A percentile compares a stretch with the other conserved stretches of the same genome.
These are phyloP conservation scores for Botrytis porri DNA, from an alignment of 2,329 filamentous ascomycete species.

Conservation along the genomic window DNA sequence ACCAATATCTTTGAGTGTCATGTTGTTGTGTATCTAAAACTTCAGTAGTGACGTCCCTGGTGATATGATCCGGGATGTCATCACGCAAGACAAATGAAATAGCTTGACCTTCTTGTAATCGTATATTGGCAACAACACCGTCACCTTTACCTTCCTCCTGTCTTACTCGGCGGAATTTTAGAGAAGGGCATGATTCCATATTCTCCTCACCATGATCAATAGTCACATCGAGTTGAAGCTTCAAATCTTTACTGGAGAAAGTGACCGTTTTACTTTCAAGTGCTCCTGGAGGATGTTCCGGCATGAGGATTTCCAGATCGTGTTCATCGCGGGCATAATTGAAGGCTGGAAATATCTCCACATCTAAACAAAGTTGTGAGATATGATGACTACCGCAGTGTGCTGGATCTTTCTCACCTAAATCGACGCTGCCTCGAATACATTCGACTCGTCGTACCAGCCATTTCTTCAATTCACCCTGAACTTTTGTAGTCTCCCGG, in stretches of 20 bases:
- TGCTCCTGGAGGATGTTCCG: slow-evolving; percentile 42
- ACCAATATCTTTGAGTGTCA: slow-evolving; percentile 70
- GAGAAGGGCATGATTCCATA: slow-evolving; percentile 47
- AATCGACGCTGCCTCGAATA: slow-evolving; percentile 61
- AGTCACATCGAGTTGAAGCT: slow-evolving; percentile 65
- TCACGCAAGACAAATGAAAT: slow-evolving; percentile 68
- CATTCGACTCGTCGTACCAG: slow-evolving; percentile 70
- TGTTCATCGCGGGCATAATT: slow-evolving; percentile 66
- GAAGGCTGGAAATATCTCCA: slow-evolving; percentile 72
- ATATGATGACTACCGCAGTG: not conserved
- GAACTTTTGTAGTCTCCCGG: slow-evolving; percentile 52
- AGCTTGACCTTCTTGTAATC: slow-evolving; percentile 62
- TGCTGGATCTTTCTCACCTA: slow-evolving; percentile 45
- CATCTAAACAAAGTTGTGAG: slow-evolving; percentile 42
- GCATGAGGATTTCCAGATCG: slow-evolving; percentile 53
- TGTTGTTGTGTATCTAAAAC: slow-evolving; percentile 62
- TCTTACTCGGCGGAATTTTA: slow-evolving; percentile 54
- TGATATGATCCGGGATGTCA: slow-evolving; percentile 56
- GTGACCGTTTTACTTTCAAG: slow-evolving; percentile 57
- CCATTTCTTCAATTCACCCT: slow-evolving; percentile 66
- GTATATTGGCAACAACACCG: slow-evolving; percentile 59
- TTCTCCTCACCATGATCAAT: slow-evolving; percentile 57
- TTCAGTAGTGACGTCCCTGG: slow-evolving; percentile 54
- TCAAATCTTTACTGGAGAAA: slow-evolving; percentile 57
- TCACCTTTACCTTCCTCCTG: slow-evolving; percentile 55